phyloP scores from a whole-genome alignment of 1,139 yeast species.

The Geotrichum bryndzae region DNA sequence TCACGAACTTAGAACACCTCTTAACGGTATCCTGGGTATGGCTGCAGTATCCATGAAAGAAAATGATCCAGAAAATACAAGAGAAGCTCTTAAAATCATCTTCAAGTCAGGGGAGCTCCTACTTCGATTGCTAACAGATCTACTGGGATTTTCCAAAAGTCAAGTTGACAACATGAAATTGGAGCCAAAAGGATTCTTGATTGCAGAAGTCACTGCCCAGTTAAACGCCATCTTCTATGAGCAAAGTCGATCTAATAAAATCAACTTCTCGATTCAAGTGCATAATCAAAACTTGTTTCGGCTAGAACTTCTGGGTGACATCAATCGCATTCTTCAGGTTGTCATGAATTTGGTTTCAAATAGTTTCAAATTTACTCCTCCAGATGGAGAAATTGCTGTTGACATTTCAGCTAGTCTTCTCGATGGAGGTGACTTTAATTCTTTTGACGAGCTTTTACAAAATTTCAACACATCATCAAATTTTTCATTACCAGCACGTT shows the following conservation, averaged over 20 bases:
- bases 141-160: constrained; percentile 79
- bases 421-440: not conserved
- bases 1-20: constrained; percentile 85
- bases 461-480: not conserved
- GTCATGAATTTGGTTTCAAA: constrained; percentile 89
- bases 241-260: constrained; percentile 72
- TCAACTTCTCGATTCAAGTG: constrained; percentile 38
- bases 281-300: constrained; percentile 31
- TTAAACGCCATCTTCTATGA: constrained; percentile 82
- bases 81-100: constrained; percentile 65
- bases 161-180: constrained; percentile 67
- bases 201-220: constrained; percentile 74
- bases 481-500: not conserved
- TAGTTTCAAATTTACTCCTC: constrained; percentile 86
- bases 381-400: constrained; percentile 75
- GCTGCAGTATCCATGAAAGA: constrained; percentile 90
- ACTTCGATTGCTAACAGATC: constrained; percentile 77
- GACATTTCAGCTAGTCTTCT: constrained; percentile 34
- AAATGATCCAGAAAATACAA: constrained; percentile 55
- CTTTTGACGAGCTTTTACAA: not conserved
- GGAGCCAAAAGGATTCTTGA: constrained; percentile 68
- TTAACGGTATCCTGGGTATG: constrained; percentile 91
- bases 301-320: constrained; percentile 73
- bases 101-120: constrained; percentile 83
- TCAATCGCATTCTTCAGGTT: constrained; percentile 84